Base-by-base conservation (phyloP, 2,329 filamentous ascomycete species). In the Emmonsia crescens region DNA sequence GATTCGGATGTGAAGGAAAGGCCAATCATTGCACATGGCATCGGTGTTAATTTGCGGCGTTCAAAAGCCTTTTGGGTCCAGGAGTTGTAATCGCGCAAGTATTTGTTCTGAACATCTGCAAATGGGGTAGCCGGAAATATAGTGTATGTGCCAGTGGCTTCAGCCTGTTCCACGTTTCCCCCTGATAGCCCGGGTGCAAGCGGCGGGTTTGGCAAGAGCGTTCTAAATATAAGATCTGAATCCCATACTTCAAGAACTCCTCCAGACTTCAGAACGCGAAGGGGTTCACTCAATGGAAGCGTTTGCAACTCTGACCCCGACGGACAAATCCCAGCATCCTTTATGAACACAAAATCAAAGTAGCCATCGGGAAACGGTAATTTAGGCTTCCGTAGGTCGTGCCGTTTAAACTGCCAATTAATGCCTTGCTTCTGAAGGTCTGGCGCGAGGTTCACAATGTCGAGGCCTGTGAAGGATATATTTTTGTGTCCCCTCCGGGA, bases 181-280 rank as follows among this genome's bases (percentile, higher is more conserved):
- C 85, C 80, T 21, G 84, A 81, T 54, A 60, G n/a, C 62, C 81
- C 77, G 66, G 81, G 75, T 60, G 83, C 78, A 16, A 82, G 82
- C 2, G 86, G 85, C 1, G 89, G 85, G 71, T 94, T 89, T 2
- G 90, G 89, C 58, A 90, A 81, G 33, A 97, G 80, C 73, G 91
- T 92, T 67, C 92, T 88, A 65, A 96, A 85, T 14, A 87, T 83
- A 71, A 91, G 85, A 74, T 96, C 92, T 5, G 88, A 88, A 66
- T 96, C 92, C 92, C 92, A 96, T 19, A 95, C 81, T 72, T 96
- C 93, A 31, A 96, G 70, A 1, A 85, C 84, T 4, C 93, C 93
- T 19, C 89, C 91, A 0, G 89, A 86, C 66, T 83, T 85, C 42
- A 96, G 78, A 14, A 96, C 76, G 21, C 92, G 88, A 54, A 93